Evolutionary conservation across 495 filamentous ascomycete species (phyloP), one percentile per base, ranked within the genome.

Genomic region (Hypoxylon lenormandii): DNA sequence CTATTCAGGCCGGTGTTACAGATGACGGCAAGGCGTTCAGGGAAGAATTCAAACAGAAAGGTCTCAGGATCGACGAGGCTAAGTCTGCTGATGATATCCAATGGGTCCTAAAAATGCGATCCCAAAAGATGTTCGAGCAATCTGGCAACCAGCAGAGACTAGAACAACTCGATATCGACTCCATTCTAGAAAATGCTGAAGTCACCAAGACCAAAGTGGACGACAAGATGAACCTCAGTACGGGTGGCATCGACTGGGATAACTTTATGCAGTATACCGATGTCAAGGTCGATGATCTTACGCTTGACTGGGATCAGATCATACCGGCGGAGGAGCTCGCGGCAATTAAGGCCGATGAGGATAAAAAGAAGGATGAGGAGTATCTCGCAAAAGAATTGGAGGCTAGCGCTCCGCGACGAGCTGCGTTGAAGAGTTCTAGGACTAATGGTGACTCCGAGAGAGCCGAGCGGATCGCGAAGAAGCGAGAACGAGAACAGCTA

Each of bases 91-190:
- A 96, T 56, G 94, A 96, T 66, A 96, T 97, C 52, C 93, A 92
- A 28, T 90, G 91, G 68, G 95, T 97, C 62, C 87, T 97, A 70
- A 97, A 97, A 82, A 90, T 90, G 66, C 89, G 94, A 72, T 93
- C 93, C 21, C 92, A 97, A 73, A 96, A 91, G 76, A 95, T 99
- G 91, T 99, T 99, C 67, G 92, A 97, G 75, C 93, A 97, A 73
- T 92, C 90, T 0, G 91, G 92, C 56, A 98, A 98, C 77, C 95
- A 99, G 77, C 88, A 92, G 80, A 94, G 95, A 75, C 85, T 99
- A 22, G 95, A 99, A 75, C 93, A 97, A 76, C 88, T 99, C n/a
- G 95, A 99, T 73, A 97, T 99, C 62, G 95, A 99, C 71, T 91
- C 93, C 12, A 94, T 99, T 19, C 88, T 99, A 10, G 93, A 92